These are phyloP conservation scores for Fusarium gaditjirri DNA, from an alignment of 2,329 filamentous ascomycete species.

Conservation along the genomic window DNA sequence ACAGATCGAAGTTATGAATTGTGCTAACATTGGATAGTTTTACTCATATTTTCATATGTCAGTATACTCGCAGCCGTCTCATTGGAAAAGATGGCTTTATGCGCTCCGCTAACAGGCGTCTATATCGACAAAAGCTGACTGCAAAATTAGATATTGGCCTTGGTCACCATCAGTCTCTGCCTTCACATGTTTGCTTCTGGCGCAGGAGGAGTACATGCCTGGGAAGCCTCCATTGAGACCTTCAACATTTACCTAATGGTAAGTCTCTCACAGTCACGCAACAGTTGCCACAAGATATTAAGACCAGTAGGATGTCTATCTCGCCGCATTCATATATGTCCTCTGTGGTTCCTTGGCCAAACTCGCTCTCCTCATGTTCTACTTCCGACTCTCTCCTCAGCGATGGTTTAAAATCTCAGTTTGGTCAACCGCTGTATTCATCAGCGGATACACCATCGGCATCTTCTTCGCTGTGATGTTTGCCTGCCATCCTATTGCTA, in stretches of 20 bases:
- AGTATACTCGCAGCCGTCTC: neutral
- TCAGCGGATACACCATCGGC: slow-evolving; percentile 46
- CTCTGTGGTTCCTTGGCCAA: slow-evolving; percentile 51
- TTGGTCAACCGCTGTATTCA: slow-evolving; percentile 46
- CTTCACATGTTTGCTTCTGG: slow-evolving; percentile 43
- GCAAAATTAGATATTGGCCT: slow-evolving; percentile 20
- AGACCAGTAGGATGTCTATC: slow-evolving; percentile 41
- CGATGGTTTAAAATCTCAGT: slow-evolving; percentile 47
- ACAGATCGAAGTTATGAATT: neutral
- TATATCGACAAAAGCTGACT: slow-evolving; percentile 1
- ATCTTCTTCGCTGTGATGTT: slow-evolving; percentile 52
- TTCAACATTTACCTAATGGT: slow-evolving; percentile 44
- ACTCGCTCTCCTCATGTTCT: slow-evolving; percentile 53
- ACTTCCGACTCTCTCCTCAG: slow-evolving; percentile 51
- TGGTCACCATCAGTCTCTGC: slow-evolving; percentile 35
- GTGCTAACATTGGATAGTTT: slow-evolving; percentile 20
- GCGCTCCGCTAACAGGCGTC: accelerated
- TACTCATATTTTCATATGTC: slow-evolving; percentile 34
- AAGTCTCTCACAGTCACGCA: neutral
- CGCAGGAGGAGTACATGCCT: slow-evolving; percentile 45
- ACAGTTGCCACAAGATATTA: neutral
- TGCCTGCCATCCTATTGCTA: slow-evolving; percentile 49
- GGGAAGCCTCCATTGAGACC: slow-evolving; percentile 46
- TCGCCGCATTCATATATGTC: slow-evolving; percentile 48
- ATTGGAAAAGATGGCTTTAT: neutral